Base-by-base conservation (phyloP, 2,329 filamentous ascomycete species). In the Leptographium lundbergii region DNA sequence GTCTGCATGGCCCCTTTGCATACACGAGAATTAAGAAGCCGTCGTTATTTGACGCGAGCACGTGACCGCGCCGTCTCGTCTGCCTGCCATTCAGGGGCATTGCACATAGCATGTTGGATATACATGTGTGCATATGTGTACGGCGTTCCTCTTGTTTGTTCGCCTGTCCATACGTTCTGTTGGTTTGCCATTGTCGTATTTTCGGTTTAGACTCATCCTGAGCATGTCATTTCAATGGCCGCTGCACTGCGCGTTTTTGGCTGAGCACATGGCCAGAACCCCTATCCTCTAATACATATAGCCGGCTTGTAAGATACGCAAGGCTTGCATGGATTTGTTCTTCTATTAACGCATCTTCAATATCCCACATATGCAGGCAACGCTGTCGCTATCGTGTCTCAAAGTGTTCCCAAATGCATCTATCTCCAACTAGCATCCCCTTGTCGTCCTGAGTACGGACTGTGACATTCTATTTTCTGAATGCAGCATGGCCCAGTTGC, bases 401-500 rank as follows among this genome's bases (percentile, higher is more conserved):
- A 36, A 36, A 14, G 10, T 13, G 3, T 2, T 36, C 34, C 42
- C 42, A 7, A 29, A 19, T 29, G 14, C 6, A 36, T 36, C 34
- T 36, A 9, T 36, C 34, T 36, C 34, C 34, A 14, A 11, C 7
- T 11, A 9, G 13, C 6, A 39, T 13, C 36, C 36, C 36, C 36
- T 17, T 51, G 24, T 27, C 24, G 6, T 9, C 13, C 22, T 22
- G 45, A 7, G 24, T 32, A 32, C 10, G 29, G 17, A 5, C 47
- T 22, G 22, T 27, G n/a, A 25, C 48, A 36, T n/a, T 22, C 42
- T 68, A 77, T 64, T 70, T 74, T 72, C 75, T 82, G 66, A 85
- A 81, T 25, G 75, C 76, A 14, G 74, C 80, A 63, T 87, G 80
- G 65, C 81, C 81, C 57, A 96, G 75, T 66, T 88, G 81, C 73